These are phyloP conservation scores for Fusarium sp. DNA, from an alignment of 2,329 filamentous ascomycete genomes.

Conservation along the genomic window DNA sequence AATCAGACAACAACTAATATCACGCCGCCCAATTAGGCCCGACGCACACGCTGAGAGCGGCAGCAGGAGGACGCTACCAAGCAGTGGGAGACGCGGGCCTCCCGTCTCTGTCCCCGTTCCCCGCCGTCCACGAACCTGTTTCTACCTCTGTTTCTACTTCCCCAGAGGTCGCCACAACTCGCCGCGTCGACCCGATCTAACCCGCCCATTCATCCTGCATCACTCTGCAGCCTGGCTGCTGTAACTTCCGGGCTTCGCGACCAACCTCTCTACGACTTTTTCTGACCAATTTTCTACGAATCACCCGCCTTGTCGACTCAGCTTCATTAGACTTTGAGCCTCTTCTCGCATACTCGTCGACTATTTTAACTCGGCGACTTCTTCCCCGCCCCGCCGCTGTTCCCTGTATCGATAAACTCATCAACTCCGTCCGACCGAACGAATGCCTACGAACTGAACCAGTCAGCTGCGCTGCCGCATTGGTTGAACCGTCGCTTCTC, in stretches of 20 bases:
- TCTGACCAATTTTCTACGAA: not conserved
- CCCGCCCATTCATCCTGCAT: constrained; percentile 15
- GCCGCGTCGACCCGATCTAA: constrained; percentile 37
- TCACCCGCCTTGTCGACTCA: not conserved
- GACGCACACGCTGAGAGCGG: constrained; percentile 2
- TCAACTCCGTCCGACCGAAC: constrained; percentile 29
- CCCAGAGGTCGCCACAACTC: constrained; percentile 25
- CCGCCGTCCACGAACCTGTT: constrained; percentile 1
- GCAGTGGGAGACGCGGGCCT: constrained; percentile 25
- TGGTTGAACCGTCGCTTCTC: not conserved
- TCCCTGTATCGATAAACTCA: constrained; percentile 15
- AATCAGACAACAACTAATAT: constrained; percentile 14
- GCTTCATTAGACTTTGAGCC: not conserved
- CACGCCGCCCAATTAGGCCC: constrained; percentile 13
- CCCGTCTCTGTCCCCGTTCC: constrained; percentile 3
- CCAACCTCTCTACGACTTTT: not conserved
- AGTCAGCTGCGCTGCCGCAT: not conserved
- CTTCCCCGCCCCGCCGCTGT: constrained; percentile 29
- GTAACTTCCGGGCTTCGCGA: not conserved
- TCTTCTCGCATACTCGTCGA: not conserved
- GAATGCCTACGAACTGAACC: constrained; percentile 15
- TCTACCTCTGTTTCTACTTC: constrained; percentile 8
- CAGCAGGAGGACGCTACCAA: not conserved
- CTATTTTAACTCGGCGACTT: not conserved
- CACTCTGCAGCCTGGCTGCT: not conserved